Conservation (phyloP, 257 asterid genomes). For the Salvia hispanica region DNA sequence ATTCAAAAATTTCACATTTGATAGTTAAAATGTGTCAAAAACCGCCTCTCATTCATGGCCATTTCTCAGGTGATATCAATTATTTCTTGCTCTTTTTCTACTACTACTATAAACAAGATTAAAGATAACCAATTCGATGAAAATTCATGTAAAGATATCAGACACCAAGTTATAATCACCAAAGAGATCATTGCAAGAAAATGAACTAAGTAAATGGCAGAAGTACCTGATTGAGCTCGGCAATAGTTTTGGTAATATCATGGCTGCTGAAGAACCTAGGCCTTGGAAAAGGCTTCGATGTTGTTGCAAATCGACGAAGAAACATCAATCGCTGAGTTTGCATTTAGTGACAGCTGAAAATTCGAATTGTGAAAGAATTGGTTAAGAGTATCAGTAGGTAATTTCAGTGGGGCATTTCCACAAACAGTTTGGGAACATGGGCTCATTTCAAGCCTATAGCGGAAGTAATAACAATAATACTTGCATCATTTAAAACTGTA, state of each 20-base stretch:
- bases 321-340: slow-evolving; percentile 43
- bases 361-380: neutral
- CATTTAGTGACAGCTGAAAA: slow-evolving; percentile 15
- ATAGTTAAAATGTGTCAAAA: slow-evolving; percentile 45
- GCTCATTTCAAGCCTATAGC: neutral
- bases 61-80: neutral
- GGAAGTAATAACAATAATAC: too few relatives aligned
- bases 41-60: too few relatives aligned
- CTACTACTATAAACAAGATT: neutral
- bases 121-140: slow-evolving; percentile 4
- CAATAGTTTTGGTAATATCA: slow-evolving; percentile 57
- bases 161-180: neutral
- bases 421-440: slow-evolving; percentile 29
- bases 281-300: slow-evolving; percentile 37
- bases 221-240: slow-evolving; percentile 76
- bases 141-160: neutral
- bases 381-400: neutral
- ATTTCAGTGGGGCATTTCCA: slow-evolving; percentile 33
- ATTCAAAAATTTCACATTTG: slow-evolving; percentile 63
- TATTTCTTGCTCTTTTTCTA: neutral
- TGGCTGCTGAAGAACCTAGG: slow-evolving; percentile 47
- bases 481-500: too few relatives aligned
- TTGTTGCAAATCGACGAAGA: slow-evolving; percentile 42
- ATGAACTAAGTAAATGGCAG: neutral
- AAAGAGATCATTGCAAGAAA: neutral